phyloP scores from a whole-genome alignment of 2,329 filamentous ascomycete species.

The Cladosporium oxysporum region DNA sequence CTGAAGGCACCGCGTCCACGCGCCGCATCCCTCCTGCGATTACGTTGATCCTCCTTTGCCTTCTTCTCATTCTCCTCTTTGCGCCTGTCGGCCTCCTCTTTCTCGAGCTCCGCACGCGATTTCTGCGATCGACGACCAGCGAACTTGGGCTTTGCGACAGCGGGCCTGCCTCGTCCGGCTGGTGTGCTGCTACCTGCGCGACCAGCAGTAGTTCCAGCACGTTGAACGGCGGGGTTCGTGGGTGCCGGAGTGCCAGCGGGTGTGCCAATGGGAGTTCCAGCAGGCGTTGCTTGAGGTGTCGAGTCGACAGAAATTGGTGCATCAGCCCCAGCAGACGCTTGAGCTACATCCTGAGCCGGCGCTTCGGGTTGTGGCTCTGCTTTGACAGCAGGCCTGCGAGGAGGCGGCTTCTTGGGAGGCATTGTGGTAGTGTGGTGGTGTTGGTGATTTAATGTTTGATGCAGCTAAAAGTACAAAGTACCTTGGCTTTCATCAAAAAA shows the following conservation, averaged over 20 bases:
- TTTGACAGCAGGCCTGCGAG: slow-evolving; percentile 11
- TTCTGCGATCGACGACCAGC: slow-evolving; percentile 48
- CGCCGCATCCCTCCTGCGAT: slow-evolving; percentile 29
- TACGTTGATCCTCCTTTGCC: slow-evolving; percentile 34
- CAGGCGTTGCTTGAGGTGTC: slow-evolving; percentile 12
- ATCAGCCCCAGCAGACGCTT: slow-evolving; percentile 12
- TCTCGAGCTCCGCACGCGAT: slow-evolving; percentile 46
- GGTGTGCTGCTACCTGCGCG: slow-evolving; percentile 9
- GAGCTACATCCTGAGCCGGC: slow-evolving; percentile 2
- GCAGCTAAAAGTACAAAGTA: not conserved
- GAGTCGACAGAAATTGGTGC: slow-evolving; percentile 14
- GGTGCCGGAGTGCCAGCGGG: slow-evolving; percentile 16
- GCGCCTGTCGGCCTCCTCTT: slow-evolving; percentile 42
- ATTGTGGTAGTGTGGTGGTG: slow-evolving; percentile 4
- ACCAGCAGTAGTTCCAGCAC: slow-evolving; percentile 2
- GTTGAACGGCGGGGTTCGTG: not conserved
- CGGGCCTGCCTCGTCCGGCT: slow-evolving; percentile 22
- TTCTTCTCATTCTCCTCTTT: slow-evolving; percentile 38
- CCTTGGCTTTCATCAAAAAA: not conserved
- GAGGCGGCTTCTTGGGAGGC: slow-evolving; percentile 17
- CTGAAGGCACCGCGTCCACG: slow-evolving; percentile 32
- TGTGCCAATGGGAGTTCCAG: slow-evolving; percentile 12
- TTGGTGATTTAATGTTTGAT: too few species aligned
- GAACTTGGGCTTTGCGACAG: slow-evolving; percentile 42
- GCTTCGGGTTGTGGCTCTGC: slow-evolving; percentile 1